Base-by-base conservation (phyloP, 2,329 filamentous ascomycete species). In the Penicillium italicum region DNA sequence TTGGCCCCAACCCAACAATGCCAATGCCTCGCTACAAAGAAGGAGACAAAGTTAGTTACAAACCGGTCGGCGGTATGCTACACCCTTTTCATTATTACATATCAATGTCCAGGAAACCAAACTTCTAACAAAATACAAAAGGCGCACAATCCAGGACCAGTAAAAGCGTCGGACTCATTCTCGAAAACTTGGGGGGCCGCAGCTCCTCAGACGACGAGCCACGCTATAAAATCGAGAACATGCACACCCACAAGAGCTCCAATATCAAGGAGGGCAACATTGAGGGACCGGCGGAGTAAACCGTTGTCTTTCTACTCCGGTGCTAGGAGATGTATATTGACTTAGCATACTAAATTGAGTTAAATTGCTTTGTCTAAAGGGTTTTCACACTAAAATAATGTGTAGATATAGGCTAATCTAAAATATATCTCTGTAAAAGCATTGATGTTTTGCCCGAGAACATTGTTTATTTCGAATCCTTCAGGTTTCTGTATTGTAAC, bases 1-100 rank as follows among this genome's bases (percentile, higher is more conserved):
- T 12, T 30, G 12, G 18, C 40, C 7, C 38, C 18, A 31, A 4
- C 43, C 5, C 40, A 26, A 47, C 45, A 40, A 71, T 64, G 69
- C 65, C 62, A 42, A 71, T 64, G 69, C 65, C 62, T 59, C 56
- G 62, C 16, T 76, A 63, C 60, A 62, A 61, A 12, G 54, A 66
- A 44, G 74, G 74, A 53, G 62, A 75, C 41, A 65, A 63, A 20
- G 74, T 77, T 46, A 68, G 65, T 45, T 77, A 77, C 61, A 76
- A 74, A 60, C 74, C 74, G 24, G 72, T 77, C 20, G 74, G 74
- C 40, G 74, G 74, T 76, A 65, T 55, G 64, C 36, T 44, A 11
- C 33, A 9, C 26, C 16, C 22, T 22, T 14, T 44, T 46, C n/a
- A n/a, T n/a, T n/a, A n/a, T n/a, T n/a, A n/a, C n/a, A n/a, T n/a